Evolutionary conservation across 495 filamentous ascomycete genomes (phyloP), one percentile per base, ranked within the genome.

Genomic region (Glutinoglossum americanum): DNA sequence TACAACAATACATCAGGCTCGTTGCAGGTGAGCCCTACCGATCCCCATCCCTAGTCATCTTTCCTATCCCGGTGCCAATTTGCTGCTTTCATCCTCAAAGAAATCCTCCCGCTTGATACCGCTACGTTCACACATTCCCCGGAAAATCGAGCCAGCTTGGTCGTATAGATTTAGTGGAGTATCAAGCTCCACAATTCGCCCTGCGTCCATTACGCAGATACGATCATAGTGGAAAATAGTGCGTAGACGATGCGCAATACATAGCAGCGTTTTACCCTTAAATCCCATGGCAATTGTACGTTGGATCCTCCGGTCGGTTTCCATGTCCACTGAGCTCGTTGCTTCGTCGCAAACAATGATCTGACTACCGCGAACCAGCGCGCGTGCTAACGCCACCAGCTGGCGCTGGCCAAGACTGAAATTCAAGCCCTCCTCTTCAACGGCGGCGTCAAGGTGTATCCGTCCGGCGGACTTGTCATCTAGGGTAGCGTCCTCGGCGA

Each of bases 381-480:
- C 60, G n/a, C 67, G 59, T 1, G 67, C 67, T 0, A 70, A 57
- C 44, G 55, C 62, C 19, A 70, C 59, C 15, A 68, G 61, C 55
- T 68, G 65, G 5, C 64, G 61, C 57, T 69, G 64, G 19, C 66
- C 67, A 11, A 61, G 60, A 9, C 63, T 64, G 25, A 69, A 58
- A 51, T 67, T 67, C 37, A 49, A 6, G 8, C 67, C 66, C 25
- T 58, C 58, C 21, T 65, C 60, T 11, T 56, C 55, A 21, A 71
- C 58, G n/a, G 59, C 37, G 8, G 56, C 26, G 58, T 64, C 57
- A 23, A 66, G 37, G 37, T 41, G 17, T 62, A 97, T 83, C 44
- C 82, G 79, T 48, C 68, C 62, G 11, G 62, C 60, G 39, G 60
- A 47, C 37, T 64, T 68, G 57, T 76, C 74, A 15, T 72, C 71